A percentile compares a stretch with the other conserved stretches of the same genome.
Conservation (phyloP, 2,329 filamentous ascomycete genomes). For the Neofusicoccum kwambonambiense region DNA sequence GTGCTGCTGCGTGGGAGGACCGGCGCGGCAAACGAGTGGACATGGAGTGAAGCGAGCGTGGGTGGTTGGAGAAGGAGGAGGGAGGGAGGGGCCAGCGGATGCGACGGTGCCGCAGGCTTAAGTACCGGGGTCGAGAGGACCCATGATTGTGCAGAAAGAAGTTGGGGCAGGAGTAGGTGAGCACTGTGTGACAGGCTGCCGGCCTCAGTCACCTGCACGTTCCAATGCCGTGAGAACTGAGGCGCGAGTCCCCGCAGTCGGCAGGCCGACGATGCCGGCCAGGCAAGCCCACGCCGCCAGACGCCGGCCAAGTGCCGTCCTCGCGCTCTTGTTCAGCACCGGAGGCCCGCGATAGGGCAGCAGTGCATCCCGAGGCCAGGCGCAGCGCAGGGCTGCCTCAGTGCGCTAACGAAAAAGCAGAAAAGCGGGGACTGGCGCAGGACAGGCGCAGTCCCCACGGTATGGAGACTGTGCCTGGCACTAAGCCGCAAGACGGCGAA, state of each 20-base stretch:
- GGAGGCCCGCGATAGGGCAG: background rate
- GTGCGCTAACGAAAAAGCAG: constrained; percentile 17
- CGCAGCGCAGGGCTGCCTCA: constrained; percentile 3
- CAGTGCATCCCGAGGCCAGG: constrained; percentile 2
- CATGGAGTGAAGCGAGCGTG: constrained; percentile 10
- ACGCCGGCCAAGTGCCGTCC: background rate
- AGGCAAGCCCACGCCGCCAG: background rate
- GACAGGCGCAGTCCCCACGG: background rate
- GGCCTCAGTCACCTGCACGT: background rate
- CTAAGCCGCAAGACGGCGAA: constrained; percentile 10
- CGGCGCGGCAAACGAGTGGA: constrained; percentile 13
- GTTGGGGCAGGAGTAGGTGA: constrained; percentile 13
- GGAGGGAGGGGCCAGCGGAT: background rate
- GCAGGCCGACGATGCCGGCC: background rate
- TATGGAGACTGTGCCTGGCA: constrained; percentile 13
- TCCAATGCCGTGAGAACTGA: background rate
- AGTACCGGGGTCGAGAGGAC: constrained; percentile 1
- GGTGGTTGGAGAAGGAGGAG: constrained; percentile 4
- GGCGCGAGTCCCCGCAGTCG: background rate
- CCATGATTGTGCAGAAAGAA: constrained; percentile 9
- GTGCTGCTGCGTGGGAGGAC: background rate
- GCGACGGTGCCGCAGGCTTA: constrained; percentile 13
- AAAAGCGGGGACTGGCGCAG: constrained; percentile 9
- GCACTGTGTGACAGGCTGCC: background rate
- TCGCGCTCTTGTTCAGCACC: background rate